Evolutionary conservation across 805 yeast genomes (phyloP).

Genomic region (Kluyveromyces starmeri): DNA sequence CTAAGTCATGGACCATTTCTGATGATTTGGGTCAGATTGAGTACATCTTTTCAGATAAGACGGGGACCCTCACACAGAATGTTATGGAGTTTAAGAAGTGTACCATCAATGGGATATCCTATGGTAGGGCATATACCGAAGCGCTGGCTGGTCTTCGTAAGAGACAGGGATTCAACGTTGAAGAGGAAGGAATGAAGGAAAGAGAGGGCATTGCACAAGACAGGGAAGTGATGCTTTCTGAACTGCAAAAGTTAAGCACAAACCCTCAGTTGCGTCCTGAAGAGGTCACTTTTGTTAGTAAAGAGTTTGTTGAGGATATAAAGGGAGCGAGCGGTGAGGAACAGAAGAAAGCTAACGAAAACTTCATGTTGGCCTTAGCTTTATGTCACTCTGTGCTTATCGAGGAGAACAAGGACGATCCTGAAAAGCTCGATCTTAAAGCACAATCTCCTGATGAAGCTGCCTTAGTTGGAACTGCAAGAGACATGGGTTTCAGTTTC

Average conservation of each 20-base stretch:
- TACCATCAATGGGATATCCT: constrained; percentile 61
- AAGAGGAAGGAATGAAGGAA: constrained; percentile 46
- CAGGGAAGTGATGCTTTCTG: constrained; percentile 47
- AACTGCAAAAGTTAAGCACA: constrained; percentile 31
- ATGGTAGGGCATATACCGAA: constrained; percentile 78
- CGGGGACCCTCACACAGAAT: constrained; percentile 78
- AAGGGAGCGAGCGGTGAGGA: constrained; percentile 34
- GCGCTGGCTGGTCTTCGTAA: constrained; percentile 72
- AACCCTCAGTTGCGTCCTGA: constrained; percentile 41
- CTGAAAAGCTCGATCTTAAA: constrained; percentile 47
- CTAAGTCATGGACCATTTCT: constrained; percentile 77
- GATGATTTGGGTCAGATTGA: constrained; percentile 85
- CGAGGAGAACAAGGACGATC: constrained; percentile 54
- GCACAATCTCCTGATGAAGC: constrained; percentile 88
- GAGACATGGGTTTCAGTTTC: constrained; percentile 67
- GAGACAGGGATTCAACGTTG: constrained; percentile 69
- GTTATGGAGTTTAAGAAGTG: constrained; percentile 81
- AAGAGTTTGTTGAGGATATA: constrained; percentile 55
- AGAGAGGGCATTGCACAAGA: constrained; percentile 48
- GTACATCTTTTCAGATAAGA: constrained; percentile 75
- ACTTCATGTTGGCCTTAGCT: constrained; percentile 68
- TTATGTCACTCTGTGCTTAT: constrained; percentile 72
- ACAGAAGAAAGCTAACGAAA: constrained; percentile 55
- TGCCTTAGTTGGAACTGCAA: constrained; percentile 73
- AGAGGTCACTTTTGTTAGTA: constrained; percentile 62